Percentiles rank a stretch among this genome's conserved stretches.
Conservation (phyloP, 2,329 filamentous ascomycete species). For the Metarhizium humberi region DNA sequence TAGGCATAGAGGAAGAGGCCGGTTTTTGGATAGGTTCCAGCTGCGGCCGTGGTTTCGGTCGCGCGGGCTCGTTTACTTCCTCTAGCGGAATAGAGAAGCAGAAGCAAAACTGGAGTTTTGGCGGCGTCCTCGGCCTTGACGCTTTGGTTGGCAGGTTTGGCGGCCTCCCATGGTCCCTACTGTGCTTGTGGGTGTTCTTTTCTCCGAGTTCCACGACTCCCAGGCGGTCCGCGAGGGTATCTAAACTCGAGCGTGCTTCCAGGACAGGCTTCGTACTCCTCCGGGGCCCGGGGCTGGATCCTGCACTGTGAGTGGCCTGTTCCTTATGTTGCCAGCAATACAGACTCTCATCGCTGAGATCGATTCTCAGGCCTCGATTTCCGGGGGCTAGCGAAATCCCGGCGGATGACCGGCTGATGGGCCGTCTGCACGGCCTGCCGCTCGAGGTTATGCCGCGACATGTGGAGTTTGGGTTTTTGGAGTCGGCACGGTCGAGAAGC, state of each 20-base stretch:
- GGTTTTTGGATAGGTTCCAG: conserved; percentile 35
- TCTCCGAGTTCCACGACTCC: conserved; percentile 61
- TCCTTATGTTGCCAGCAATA: conserved; percentile 97
- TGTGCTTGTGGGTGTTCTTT: conserved; percentile 13
- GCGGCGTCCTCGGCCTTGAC: conserved; percentile 18
- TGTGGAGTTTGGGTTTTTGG: conserved; percentile 71
- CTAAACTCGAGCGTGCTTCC: conserved; percentile 66
- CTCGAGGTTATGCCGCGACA: conserved; percentile 79
- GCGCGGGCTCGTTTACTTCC: conserved; percentile 26
- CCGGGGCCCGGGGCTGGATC: conserved; percentile 35
- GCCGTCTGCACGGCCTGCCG: conserved; percentile 75
- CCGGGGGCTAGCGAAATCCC: conserved; percentile 9
- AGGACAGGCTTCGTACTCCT: conserved; percentile 41
- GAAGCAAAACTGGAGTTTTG: conserved; percentile 35
- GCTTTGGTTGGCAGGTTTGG: conserved; percentile 12
- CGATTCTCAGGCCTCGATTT: conserved; percentile 24
- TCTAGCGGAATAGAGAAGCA: conserved; percentile 43
- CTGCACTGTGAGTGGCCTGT: conserved; percentile 52
- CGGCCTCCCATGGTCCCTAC: conserved; percentile 1
- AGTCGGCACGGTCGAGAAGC: conserved; percentile 69
- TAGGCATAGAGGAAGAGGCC: conserved; percentile 12
- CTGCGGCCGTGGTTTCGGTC: conserved; percentile 28
- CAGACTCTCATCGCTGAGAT: conserved; percentile 48
- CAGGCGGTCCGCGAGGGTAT: conserved; percentile 74
- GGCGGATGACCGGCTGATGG: conserved; percentile 37